Evolutionary conservation across 352 stramenopile species (phyloP).

Genomic region (Phytophthora aleatoria): DNA sequence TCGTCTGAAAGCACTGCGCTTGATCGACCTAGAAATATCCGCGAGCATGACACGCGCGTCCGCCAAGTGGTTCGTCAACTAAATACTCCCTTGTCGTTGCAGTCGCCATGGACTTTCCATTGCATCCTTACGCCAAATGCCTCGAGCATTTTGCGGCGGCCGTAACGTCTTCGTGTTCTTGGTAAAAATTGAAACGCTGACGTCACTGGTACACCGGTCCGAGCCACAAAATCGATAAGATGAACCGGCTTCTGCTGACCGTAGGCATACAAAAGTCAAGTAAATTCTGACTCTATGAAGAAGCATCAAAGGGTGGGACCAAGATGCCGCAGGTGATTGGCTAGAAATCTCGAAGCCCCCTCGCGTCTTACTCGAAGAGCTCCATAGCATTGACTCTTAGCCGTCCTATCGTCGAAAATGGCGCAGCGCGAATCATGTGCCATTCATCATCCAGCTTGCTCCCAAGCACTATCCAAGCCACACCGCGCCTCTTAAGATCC

Average conservation of each 20-base stretch:
- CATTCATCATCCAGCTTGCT: conserved; percentile 35
- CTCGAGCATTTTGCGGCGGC: not conserved
- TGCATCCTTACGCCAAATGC: conserved; percentile 4
- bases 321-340: conserved; percentile 12
- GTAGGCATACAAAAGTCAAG: conserved; percentile 23
- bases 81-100: not conserved
- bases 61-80: conserved; percentile 3
- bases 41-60: not conserved
- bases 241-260: conserved; percentile 20
- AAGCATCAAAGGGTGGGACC: conserved; percentile 31
- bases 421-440: not conserved
- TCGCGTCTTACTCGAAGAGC: conserved; percentile 28
- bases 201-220: conserved; percentile 9
- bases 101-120: conserved; percentile 16
- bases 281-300: conserved; percentile 22
- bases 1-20: conserved; percentile 10
- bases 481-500: conserved; percentile 1
- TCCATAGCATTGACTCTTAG: conserved; percentile 13
- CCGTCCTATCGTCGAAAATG: conserved; percentile 25
- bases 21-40: conserved; percentile 12
- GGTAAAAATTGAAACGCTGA: conserved; percentile 12
- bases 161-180: conserved; percentile 25
- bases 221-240: conserved; percentile 18
- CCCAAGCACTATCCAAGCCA: conserved; percentile 17
- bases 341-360: conserved; percentile 15